Conservation (phyloP, 1,139 yeast species). For the Scheffersomyces lignicola region DNA sequence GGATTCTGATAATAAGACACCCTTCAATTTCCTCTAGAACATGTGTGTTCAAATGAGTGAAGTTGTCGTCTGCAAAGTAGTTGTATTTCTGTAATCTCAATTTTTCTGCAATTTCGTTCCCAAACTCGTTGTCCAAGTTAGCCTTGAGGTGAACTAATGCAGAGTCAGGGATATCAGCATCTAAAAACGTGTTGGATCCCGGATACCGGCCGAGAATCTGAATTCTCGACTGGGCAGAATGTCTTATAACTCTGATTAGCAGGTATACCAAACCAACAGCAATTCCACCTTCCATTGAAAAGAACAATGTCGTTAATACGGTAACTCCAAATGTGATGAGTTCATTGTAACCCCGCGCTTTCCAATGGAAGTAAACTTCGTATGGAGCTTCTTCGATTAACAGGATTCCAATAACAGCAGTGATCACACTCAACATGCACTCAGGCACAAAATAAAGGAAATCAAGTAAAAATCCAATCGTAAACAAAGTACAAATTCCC, state of each 20-base stretch:
- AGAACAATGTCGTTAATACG: slow-evolving; percentile 67
- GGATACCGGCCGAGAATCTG: slow-evolving; percentile 86
- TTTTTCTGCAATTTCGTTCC: slow-evolving; percentile 3
- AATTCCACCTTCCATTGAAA: slow-evolving; percentile 89
- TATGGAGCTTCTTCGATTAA: slow-evolving; percentile 85
- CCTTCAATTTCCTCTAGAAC: slow-evolving; percentile 77
- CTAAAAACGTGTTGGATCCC: slow-evolving; percentile 71
- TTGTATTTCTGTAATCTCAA: slow-evolving; percentile 14
- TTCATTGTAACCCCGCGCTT: slow-evolving; percentile 76
- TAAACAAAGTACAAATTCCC: slow-evolving; percentile 69
- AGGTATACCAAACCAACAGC: slow-evolving; percentile 83
- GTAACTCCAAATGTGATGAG: slow-evolving; percentile 73
- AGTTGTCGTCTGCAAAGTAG: slow-evolving; percentile 36
- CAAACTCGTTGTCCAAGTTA: not conserved
- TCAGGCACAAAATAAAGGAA: slow-evolving; percentile 74
- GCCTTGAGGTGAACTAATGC: slow-evolving; percentile 1
- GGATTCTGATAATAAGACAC: slow-evolving; percentile 80
- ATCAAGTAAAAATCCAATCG: slow-evolving; percentile 61
- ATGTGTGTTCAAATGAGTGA: slow-evolving; percentile 37
- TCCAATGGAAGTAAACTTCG: slow-evolving; percentile 73
- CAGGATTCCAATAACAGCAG: slow-evolving; percentile 75
- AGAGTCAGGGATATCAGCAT: slow-evolving; percentile 61
- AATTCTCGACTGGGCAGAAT: slow-evolving; percentile 84
- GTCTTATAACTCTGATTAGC: slow-evolving; percentile 74
- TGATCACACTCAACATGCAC: slow-evolving; percentile 79